Conservation (phyloP, 1,139 yeast genomes). For the Pichia sp. region DNA sequence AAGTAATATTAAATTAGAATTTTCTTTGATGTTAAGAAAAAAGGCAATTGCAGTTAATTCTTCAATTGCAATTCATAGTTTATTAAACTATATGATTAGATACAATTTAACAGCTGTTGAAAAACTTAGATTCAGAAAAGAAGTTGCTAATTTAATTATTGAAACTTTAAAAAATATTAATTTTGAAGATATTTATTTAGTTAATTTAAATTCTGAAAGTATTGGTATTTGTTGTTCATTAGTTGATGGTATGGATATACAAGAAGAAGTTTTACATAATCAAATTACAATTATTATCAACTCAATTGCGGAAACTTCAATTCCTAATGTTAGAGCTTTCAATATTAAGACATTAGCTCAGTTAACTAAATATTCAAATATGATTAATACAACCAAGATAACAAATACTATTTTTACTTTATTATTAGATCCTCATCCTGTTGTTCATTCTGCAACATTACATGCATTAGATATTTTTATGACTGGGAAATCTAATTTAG, state of each 20-base stretch:
- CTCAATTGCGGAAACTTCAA: conserved; percentile 51
- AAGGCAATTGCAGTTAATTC: conserved; percentile 56
- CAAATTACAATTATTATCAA: conserved; percentile 52
- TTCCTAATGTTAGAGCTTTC: conserved; percentile 65
- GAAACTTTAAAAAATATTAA: conserved; percentile 53
- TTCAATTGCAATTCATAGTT: conserved; percentile 57
- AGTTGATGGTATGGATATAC: conserved; percentile 29
- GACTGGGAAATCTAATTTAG: conserved; percentile 46
- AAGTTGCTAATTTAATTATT: conserved; percentile 44
- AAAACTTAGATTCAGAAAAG: conserved; percentile 34
- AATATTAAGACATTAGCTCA: conserved; percentile 55
- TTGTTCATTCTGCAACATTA: conserved; percentile 69
- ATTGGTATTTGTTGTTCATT: conserved; percentile 55
- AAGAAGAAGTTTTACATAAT: conserved; percentile 35
- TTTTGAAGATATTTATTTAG: conserved; percentile 36
- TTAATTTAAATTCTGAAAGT: conserved; percentile 52
- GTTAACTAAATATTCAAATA: conserved; percentile 46
- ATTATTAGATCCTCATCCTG: conserved; percentile 76
- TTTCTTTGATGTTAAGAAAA: conserved; percentile 29
- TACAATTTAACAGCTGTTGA: conserved; percentile 22
- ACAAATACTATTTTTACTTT: conserved; percentile 56
- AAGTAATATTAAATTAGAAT: conserved; percentile 10
- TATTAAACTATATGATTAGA: conserved; percentile 35
- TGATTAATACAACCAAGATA: conserved; percentile 33
- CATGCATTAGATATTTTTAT: conserved; percentile 53